phyloP scores from a whole-genome alignment of 805 yeast species.

The Naumovozyma castellii region DNA sequence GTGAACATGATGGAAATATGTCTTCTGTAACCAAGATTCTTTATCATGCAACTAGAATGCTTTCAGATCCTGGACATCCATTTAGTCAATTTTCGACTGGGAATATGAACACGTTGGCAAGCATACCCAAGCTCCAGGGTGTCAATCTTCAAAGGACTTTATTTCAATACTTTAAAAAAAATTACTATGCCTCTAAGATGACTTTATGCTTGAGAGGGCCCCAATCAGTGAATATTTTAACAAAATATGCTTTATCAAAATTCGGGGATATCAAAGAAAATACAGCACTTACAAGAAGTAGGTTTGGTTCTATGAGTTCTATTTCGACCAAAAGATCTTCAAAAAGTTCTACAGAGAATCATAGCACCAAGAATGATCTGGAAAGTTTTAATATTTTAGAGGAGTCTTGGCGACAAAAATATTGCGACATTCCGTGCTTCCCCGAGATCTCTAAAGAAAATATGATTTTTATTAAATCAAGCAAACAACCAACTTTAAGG shows the following conservation, averaged over 20 bases:
- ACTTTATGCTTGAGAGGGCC: constrained; percentile 56
- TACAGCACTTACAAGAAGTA: constrained; percentile 1
- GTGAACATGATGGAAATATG: constrained; percentile 55
- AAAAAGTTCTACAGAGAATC: not conserved
- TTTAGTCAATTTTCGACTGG: constrained; percentile 64
- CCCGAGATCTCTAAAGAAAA: constrained; percentile 11
- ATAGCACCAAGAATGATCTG: not conserved
- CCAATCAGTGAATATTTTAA: constrained; percentile 49
- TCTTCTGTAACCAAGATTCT: constrained; percentile 36
- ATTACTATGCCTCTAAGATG: constrained; percentile 43
- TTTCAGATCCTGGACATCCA: constrained; percentile 41
- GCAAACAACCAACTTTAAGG: constrained; percentile 33
- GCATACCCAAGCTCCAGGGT: constrained; percentile 27
- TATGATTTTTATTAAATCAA: constrained; percentile 33
- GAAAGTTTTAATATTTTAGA: constrained; percentile 15
- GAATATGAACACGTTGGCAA: constrained; percentile 39
- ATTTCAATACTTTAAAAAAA: constrained; percentile 31
- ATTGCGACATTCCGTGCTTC: constrained; percentile 19
- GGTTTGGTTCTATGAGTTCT: constrained; percentile 7
- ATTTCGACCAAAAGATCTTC: constrained; percentile 3
- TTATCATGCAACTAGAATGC: constrained; percentile 48
- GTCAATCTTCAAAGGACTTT: constrained; percentile 32
- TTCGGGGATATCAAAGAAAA: constrained; percentile 32
- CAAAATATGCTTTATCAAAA: constrained; percentile 38
- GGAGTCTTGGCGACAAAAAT: constrained; percentile 14